Evolutionary conservation across 768 basidiomycete genomes (phyloP), one percentile per base, ranked within the genome.

Genomic region (Steccherinum ochraceum): DNA sequence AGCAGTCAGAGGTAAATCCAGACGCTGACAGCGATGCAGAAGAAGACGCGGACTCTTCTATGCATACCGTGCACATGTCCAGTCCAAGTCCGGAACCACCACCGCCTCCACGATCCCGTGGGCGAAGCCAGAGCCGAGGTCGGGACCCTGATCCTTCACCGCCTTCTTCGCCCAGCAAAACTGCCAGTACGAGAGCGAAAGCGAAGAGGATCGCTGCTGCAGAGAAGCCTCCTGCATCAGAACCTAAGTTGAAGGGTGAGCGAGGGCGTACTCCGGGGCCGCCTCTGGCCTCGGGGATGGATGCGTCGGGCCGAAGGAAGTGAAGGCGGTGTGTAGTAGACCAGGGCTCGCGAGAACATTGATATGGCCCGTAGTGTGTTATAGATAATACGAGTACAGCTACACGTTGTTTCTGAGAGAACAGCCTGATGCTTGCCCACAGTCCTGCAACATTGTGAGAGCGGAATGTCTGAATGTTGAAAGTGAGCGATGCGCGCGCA

Each of bases 231-330:
- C 7, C 30, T 16, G 41, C 41, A 18, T 18, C 7, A 5, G 41
- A 19, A 18, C 41, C 41, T 19, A 13, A n/a, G 45, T n/a, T 18
- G 49, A 44, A 30, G 7, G 30, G 16, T 42, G 40, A 50, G 23
- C 23, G 54, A 24, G 54, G 51, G 40, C 54, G 51, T 18, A 55
- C 54, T 40, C 54, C 54, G 12, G 54, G 54, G 19, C 54, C 51
- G 3, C 35, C 54, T 25, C 40, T 11, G 35, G n/a, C n/a, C 35
- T 39, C 35, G 35, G 35, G 35, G 35, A 39, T 39, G n/a, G 35
- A 11, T n/a, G n/a, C n/a, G n/a, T n/a, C n/a, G n/a, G n/a, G n/a
- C n/a, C n/a, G n/a, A n/a, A n/a, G n/a, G n/a, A n/a, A n/a, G n/a
- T n/a, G n/a, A n/a, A n/a, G n/a, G n/a, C n/a, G n/a, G n/a, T n/a